Conservation (phyloP, 352 stramenopile species). For the Globisporangium irregulare region DNA sequence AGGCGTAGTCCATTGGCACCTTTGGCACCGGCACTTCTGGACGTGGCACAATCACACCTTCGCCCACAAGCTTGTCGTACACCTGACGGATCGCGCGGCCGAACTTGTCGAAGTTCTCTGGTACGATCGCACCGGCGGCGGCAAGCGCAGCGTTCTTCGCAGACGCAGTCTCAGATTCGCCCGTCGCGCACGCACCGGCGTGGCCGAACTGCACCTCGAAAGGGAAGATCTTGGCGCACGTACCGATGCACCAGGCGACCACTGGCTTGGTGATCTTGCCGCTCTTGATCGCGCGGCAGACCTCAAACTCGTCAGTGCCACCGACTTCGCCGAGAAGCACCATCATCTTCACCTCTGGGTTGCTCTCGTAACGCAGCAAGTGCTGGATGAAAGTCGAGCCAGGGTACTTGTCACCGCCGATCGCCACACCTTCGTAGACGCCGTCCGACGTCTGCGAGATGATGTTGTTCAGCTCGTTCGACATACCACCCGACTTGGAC, state of each 20-base stretch:
- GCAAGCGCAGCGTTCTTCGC: constrained; percentile 93
- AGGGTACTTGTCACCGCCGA: constrained; percentile 95
- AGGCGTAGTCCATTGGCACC: constrained; percentile 97
- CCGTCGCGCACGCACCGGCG: constrained; percentile 91
- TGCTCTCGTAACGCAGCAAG: constrained; percentile 94
- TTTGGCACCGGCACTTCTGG: constrained; percentile 91
- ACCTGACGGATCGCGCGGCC: constrained; percentile 89
- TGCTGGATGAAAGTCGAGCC: constrained; percentile 97
- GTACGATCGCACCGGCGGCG: constrained; percentile 90
- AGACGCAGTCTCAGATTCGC: constrained; percentile 91
- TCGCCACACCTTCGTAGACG: constrained; percentile 95
- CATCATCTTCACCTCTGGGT: constrained; percentile 95
- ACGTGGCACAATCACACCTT: constrained; percentile 78
- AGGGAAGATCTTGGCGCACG: constrained; percentile 96
- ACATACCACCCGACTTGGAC: constrained; percentile 96
- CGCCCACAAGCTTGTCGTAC: constrained; percentile 81
- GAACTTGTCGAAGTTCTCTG: constrained; percentile 95
- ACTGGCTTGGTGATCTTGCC: constrained; percentile 95
- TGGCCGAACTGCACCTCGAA: constrained; percentile 98
- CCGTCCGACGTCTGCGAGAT: constrained; percentile 95
- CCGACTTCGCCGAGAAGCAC: constrained; percentile 95
- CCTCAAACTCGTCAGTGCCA: constrained; percentile 95
- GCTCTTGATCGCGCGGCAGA: constrained; percentile 91
- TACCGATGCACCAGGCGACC: constrained; percentile 98
- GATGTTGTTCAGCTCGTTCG: constrained; percentile 98